phyloP scores from a whole-genome alignment of 2,329 filamentous ascomycete species.

The Helminthosporium solani region DNA sequence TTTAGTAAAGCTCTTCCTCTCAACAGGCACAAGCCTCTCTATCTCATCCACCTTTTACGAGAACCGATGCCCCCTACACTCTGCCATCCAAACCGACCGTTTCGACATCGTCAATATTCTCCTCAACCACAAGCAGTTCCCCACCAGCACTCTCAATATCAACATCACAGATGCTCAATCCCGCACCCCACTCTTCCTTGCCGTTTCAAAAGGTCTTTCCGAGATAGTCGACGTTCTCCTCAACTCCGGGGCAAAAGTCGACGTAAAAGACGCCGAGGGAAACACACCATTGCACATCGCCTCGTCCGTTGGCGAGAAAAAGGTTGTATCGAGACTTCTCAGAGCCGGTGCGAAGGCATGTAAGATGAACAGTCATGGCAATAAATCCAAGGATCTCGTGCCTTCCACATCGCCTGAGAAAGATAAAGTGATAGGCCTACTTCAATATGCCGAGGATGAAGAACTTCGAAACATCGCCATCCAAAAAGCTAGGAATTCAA shows the following conservation, averaged over 20 bases:
- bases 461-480: constrained; percentile 5
- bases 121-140: constrained; percentile 13
- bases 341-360: constrained; percentile 20
- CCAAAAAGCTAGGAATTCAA: no score
- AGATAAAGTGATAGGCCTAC: constrained; percentile 18
- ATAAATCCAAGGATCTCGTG: constrained; percentile 3
- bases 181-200: constrained; percentile 25
- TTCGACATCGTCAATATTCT: constrained; percentile 27
- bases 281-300: constrained; percentile 26
- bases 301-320: constrained; percentile 15
- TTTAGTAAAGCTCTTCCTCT: constrained; percentile 22
- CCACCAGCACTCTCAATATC: constrained; percentile 7
- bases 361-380: constrained; percentile 16
- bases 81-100: constrained; percentile 25
- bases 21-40: constrained; percentile 20
- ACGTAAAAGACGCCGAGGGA: constrained; percentile 17
- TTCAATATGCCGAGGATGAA: constrained; percentile 21
- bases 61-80: constrained; percentile 29
- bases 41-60: constrained; percentile 24
- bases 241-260: constrained; percentile 17
- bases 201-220: constrained; percentile 20
- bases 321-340: constrained; percentile 16
- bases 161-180: constrained; percentile 17
- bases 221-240: constrained; percentile 24
- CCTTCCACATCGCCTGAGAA: constrained; percentile 21